Conservation (phyloP, 192 early-diverging fungal genomes). For the Neocallimastix lanati region DNA sequence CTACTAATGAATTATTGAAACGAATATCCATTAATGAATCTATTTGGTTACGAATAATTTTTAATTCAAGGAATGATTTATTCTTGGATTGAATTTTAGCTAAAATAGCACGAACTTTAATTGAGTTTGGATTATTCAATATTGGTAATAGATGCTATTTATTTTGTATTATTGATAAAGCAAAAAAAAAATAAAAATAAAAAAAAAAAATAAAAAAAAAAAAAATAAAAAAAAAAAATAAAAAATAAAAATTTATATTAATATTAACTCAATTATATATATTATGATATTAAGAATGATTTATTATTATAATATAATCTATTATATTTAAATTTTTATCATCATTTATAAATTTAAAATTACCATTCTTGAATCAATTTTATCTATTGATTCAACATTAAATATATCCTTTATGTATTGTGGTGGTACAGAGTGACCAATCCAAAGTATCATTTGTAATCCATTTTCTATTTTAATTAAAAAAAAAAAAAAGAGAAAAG, state of each 20-base stretch:
- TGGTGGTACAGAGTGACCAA: slow-evolving; percentile 50
- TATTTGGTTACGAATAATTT: slow-evolving; percentile 66
- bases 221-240: slow-evolving; percentile 4
- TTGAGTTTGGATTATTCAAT: slow-evolving; percentile 37
- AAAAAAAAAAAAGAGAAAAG: too few relatives aligned
- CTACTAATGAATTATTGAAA: slow-evolving; percentile 56
- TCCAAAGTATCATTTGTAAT: slow-evolving; percentile 60
- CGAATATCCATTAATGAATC: slow-evolving; percentile 59
- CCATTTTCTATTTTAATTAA: slow-evolving; percentile 42
- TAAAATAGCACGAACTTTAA: slow-evolving; percentile 44
- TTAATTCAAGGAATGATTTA: slow-evolving; percentile 39
- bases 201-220: neutral
- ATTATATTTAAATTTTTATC: too few relatives aligned
- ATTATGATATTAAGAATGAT: neutral
- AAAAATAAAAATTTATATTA: too few relatives aligned
- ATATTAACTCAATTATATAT: too few relatives aligned
- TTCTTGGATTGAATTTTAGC: slow-evolving; percentile 42
- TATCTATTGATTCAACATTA: slow-evolving; percentile 52
- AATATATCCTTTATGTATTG: slow-evolving; percentile 58
- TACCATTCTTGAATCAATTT: slow-evolving; percentile 51
- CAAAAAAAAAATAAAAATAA: too few relatives aligned
- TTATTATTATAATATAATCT: neutral
- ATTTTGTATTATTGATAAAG: too few relatives aligned
- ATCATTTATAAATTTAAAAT: neutral
- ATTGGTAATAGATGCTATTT: slow-evolving; percentile 43